Conservation (phyloP, 2,329 filamentous ascomycete genomes). For the Endoconidiophora polonica region DNA sequence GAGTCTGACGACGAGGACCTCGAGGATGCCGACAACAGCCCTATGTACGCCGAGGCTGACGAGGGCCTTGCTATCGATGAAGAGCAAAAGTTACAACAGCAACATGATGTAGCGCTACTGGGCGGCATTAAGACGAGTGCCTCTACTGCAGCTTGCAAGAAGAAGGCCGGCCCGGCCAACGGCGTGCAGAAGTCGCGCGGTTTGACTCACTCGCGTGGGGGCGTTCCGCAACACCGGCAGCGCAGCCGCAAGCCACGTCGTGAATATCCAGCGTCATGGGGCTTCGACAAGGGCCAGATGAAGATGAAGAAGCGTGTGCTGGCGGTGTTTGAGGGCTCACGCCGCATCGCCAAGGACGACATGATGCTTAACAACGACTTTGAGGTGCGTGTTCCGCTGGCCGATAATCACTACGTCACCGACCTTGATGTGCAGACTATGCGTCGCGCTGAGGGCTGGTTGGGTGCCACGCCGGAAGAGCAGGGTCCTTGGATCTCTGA, state of each 20-base stretch:
- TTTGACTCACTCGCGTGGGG: constrained; percentile 62
- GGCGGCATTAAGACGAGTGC: constrained; percentile 34
- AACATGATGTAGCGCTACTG: constrained; percentile 22
- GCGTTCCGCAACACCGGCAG: constrained; percentile 40
- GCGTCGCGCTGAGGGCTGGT: constrained; percentile 72
- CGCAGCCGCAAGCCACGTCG: constrained; percentile 77
- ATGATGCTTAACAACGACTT: constrained; percentile 96
- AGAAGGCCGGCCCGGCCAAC: constrained; percentile 37
- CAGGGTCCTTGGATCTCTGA: constrained; percentile 71
- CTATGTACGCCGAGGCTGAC: constrained; percentile 31
- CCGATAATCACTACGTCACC: constrained; percentile 68
- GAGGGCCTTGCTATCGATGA: constrained; percentile 16
- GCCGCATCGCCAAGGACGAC: constrained; percentile 90
- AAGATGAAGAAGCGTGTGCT: constrained; percentile 96
- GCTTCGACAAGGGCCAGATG: constrained; percentile 82
- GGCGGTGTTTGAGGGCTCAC: constrained; percentile 75
- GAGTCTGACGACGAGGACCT: constrained; percentile 40
- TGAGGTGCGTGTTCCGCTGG: constrained; percentile 73
- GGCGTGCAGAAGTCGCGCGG: constrained; percentile 52
- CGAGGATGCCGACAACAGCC: constrained; percentile 37
- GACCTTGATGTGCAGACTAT: constrained; percentile 86
- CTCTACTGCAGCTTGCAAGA: constrained; percentile 29
- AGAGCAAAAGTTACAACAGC: no score
- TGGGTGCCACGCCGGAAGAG: constrained; percentile 65
- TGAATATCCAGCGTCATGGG: constrained; percentile 89